Conservation (phyloP, 441 rosid genomes). For the Arabidopsis hybrid region DNA sequence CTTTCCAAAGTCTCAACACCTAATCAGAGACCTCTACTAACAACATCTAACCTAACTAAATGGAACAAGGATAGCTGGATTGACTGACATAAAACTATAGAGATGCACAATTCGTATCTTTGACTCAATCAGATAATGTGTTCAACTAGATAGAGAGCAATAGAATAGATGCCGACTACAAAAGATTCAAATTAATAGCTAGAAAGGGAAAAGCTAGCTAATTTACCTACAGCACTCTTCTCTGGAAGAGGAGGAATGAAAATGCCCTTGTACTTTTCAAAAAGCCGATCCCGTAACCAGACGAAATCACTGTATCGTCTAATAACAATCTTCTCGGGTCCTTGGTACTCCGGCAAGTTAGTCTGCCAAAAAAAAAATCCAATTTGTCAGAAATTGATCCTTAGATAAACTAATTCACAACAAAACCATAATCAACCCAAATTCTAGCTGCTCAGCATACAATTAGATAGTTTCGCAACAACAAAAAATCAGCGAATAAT, state of each 20-base stretch:
- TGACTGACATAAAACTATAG: slow-evolving; percentile 2
- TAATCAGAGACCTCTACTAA: slow-evolving; percentile 11
- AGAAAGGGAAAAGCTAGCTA: slow-evolving; percentile 7
- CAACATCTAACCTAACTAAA: slow-evolving; percentile 4
- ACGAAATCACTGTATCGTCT: slow-evolving; percentile 95
- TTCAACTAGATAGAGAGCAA: neutral
- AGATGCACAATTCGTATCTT: slow-evolving; percentile 4
- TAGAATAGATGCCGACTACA: neutral
- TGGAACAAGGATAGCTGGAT: slow-evolving; percentile 11
- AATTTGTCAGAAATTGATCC: slow-evolving; percentile 21
- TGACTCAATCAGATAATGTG: neutral
- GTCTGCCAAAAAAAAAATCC: slow-evolving; percentile 61
- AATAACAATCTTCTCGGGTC: slow-evolving; percentile 93
- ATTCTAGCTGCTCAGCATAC: slow-evolving; percentile 6
- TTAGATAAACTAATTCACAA: slow-evolving; percentile 3
- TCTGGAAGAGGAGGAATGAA: slow-evolving; percentile 98
- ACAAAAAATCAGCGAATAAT: neutral
- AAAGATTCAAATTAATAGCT: neutral
- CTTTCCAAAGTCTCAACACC: slow-evolving; percentile 10
- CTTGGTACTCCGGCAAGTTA: slow-evolving; percentile 84
- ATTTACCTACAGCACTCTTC: slow-evolving; percentile 97
- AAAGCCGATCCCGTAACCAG: slow-evolving; percentile 92
- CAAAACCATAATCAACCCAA: neutral
- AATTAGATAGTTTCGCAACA: slow-evolving; percentile 1
- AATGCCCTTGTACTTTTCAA: slow-evolving; percentile 85